Evolutionary conservation across 140 eudicot genomes (phyloP).

Genomic region (Eryngium alpinum): DNA sequence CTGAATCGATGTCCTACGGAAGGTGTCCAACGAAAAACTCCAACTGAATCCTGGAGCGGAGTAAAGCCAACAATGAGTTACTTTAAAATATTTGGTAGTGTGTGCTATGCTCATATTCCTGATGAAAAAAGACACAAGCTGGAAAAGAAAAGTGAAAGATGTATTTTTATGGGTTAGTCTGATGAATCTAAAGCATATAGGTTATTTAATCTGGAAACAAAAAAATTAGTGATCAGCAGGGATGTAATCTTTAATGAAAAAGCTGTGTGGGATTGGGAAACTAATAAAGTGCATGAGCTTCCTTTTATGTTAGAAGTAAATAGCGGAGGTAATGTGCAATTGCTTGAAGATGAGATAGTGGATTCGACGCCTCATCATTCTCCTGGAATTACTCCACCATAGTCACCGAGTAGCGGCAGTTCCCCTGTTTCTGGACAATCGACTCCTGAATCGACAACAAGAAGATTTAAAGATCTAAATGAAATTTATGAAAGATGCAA

Average conservation of each 20-base stretch:
- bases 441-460: neutral
- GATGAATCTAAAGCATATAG: neutral
- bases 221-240: neutral
- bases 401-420: neutral
- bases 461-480: neutral
- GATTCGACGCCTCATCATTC: neutral
- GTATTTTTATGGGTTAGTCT: too few species aligned
- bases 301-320: neutral
- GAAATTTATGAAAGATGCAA: neutral
- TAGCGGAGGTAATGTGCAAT: neutral
- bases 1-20: too few species aligned
- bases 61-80: too few species aligned
- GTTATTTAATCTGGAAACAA: neutral
- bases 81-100: too few species aligned
- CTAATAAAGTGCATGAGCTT: neutral
- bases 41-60: too few species aligned
- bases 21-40: too few species aligned
- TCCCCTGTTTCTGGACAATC: neutral
- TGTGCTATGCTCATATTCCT: too few species aligned
- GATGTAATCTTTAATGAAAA: conserved; percentile 9
- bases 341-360: too few species aligned
- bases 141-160: too few species aligned
- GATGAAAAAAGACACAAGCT: too few species aligned
- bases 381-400: neutral
- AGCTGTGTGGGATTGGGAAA: neutral